Percentiles rank a stretch among this genome's conserved stretches.
Conservation (phyloP, 192 early-diverging fungal species). For the Coemansia sp. region DNA sequence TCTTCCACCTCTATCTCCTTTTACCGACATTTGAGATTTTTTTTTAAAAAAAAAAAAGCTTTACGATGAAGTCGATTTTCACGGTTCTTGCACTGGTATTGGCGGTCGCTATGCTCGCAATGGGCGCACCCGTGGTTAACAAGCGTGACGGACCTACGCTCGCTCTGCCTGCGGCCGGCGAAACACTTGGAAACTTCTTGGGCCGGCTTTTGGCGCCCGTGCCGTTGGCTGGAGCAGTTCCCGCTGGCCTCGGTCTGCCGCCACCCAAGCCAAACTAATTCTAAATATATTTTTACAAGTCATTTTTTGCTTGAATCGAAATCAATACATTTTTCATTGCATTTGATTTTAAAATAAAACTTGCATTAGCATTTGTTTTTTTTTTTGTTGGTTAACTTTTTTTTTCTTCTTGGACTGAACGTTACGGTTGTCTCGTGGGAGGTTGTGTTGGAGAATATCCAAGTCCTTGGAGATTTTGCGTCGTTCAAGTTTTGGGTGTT, state of each 20-base stretch:
- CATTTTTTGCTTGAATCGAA: neutral
- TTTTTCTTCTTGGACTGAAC: no score
- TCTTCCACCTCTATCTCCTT: neutral
- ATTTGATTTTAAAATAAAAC: neutral
- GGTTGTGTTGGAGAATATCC: no score
- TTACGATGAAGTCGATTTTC: constrained; percentile 1
- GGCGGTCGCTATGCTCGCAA: constrained; percentile 3
- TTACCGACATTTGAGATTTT: no score
- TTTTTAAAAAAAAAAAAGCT: no score
- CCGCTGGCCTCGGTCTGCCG: constrained; percentile 16
- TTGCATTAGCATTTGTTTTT: no score
- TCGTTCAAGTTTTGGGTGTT: no score
- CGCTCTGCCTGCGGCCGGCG: constrained; percentile 20
- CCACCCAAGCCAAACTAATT: constrained; percentile 16
- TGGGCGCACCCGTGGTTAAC: constrained; percentile 8
- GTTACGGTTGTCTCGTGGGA: no score
- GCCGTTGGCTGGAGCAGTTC: constrained; percentile 18
- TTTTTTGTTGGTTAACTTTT: no score
- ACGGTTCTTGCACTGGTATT: neutral
- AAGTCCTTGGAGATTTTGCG: no score
- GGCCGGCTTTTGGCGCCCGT: constrained; percentile 9
- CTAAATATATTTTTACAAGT: neutral
- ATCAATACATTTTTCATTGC: no score
- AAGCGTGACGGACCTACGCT: constrained; percentile 27
- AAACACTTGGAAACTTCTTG: constrained; percentile 20